These are phyloP conservation scores for Encephalitozoon hellem DNA, from an alignment of 371 early-diverging fungal species.

Conservation along the genomic window DNA sequence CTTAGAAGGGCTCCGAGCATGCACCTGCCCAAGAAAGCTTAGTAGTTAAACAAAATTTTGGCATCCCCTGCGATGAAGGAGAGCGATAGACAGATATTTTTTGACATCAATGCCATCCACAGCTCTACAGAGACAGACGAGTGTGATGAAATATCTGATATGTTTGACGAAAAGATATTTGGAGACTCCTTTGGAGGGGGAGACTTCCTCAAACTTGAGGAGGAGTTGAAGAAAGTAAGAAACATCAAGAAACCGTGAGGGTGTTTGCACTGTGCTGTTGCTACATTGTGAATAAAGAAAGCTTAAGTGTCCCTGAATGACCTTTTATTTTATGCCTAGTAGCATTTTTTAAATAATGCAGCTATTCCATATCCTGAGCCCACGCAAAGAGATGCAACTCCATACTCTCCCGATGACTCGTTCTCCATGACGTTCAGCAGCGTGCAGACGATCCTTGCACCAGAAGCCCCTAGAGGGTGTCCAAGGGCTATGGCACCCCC, in stretches of 20 bases:
- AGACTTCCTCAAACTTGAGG: neutral
- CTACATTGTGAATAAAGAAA: neutral
- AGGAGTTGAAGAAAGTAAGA: neutral
- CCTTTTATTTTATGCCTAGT: neutral
- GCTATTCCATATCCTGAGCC: slow-evolving; percentile 92
- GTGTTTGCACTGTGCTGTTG: neutral
- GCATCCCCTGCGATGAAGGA: neutral
- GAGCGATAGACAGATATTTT: neutral
- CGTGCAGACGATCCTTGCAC: slow-evolving; percentile 87
- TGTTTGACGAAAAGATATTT: neutral
- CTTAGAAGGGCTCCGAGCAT: neutral
- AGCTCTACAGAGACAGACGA: neutral
- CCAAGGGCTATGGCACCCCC: slow-evolving; percentile 94
- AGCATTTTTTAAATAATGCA: slow-evolving; percentile 56
- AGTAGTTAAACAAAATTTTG: neutral
- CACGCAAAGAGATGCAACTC: slow-evolving; percentile 82
- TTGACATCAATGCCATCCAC: neutral
- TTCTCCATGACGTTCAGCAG: slow-evolving; percentile 73
- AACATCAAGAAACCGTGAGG: neutral
- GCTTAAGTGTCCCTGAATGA: neutral
- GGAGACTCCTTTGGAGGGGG: neutral
- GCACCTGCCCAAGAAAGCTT: neutral
- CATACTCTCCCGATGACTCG: slow-evolving; percentile 66
- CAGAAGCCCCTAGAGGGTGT: slow-evolving; percentile 88
- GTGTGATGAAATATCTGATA: neutral